These are phyloP conservation scores for Cyclotella kingstonii DNA, from an alignment of 108 stramenopile genomes.

Conservation along the genomic window DNA sequence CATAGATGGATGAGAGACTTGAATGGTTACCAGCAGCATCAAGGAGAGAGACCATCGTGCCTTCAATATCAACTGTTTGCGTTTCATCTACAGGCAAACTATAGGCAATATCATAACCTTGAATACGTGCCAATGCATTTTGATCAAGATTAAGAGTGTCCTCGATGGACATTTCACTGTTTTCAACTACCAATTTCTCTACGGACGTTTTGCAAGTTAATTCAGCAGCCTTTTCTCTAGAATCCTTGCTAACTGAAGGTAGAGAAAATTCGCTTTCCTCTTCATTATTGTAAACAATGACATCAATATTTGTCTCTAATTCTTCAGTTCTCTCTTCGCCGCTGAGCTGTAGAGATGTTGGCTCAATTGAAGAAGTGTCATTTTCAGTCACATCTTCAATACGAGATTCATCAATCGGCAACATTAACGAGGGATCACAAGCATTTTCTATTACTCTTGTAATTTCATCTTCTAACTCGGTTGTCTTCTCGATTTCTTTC, in stretches of 20 bases:
- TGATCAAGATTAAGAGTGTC: constrained; percentile 36
- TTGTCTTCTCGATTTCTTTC: constrained; percentile 14
- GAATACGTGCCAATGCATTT: constrained; percentile 7
- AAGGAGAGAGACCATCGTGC: constrained; percentile 23
- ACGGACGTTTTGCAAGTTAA: neutral
- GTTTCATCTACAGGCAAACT: constrained; percentile 11
- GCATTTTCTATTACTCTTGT: constrained; percentile 25
- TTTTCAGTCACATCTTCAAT: constrained; percentile 23
- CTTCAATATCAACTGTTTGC: constrained; percentile 37
- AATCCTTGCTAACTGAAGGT: constrained; percentile 31
- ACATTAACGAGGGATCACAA: constrained; percentile 31
- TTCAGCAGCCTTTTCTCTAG: neutral
- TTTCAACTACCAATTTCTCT: constrained; percentile 3
- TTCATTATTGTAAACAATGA: constrained; percentile 48
- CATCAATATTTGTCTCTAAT: constrained; percentile 51
- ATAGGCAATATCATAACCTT: neutral
- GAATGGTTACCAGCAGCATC: constrained; percentile 30
- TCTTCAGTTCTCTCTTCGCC: constrained; percentile 45
- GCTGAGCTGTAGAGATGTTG: neutral
- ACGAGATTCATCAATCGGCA: constrained; percentile 17
- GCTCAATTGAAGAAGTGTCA: constrained; percentile 20
- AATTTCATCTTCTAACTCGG: constrained; percentile 37
- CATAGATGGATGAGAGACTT: constrained; percentile 12
- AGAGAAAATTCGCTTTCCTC: constrained; percentile 36
- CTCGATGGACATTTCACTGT: constrained; percentile 28